A percentile compares a stretch with the other conserved stretches of the same genome.
Conservation (phyloP, 1,284 basidiomycete genomes). For the Laetiporus sulphureus region DNA sequence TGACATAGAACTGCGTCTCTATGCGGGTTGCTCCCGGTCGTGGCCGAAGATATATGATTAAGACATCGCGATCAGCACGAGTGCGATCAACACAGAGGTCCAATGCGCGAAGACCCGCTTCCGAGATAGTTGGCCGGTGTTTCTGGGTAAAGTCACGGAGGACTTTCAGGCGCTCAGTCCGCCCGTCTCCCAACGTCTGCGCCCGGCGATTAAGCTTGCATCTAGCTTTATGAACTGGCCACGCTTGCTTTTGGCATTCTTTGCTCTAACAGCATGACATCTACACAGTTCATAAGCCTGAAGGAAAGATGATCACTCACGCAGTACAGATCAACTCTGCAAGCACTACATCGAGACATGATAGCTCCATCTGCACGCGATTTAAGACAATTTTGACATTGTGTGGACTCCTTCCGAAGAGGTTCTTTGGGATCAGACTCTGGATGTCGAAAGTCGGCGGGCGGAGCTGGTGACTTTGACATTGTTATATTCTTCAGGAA, state of each 20-base stretch:
- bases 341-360: slow-evolving; percentile 14
- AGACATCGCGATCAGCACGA: slow-evolving; percentile 14
- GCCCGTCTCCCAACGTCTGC: background rate
- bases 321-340: slow-evolving; percentile 18
- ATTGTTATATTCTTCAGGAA: no score
- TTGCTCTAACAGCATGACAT: no score
- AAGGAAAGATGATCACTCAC: slow-evolving; percentile 6
- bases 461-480: slow-evolving; percentile 6
- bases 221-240: slow-evolving; percentile 17
- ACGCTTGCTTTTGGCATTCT: slow-evolving; percentile 18
- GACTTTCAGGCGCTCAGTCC: slow-evolving; percentile 9
- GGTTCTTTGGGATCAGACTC: slow-evolving; percentile 10
- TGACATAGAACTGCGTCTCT: slow-evolving; percentile 17
- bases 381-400: slow-evolving; percentile 17
- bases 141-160: slow-evolving; percentile 20
- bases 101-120: slow-evolving; percentile 16
- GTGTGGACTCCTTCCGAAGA: slow-evolving; percentile 12
- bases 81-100: slow-evolving; percentile 10
- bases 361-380: slow-evolving; percentile 10
- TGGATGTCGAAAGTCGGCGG: slow-evolving; percentile 3
- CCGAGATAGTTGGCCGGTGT: slow-evolving; percentile 16
- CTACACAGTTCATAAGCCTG: no score
- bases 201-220: slow-evolving; percentile 19
- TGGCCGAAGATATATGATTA: slow-evolving; percentile 14
- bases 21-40: slow-evolving; percentile 10